Evolutionary conservation across 495 filamentous ascomycete genomes (phyloP), one percentile per base, ranked within the genome.

Genomic region (Penicillium malachiteum): DNA sequence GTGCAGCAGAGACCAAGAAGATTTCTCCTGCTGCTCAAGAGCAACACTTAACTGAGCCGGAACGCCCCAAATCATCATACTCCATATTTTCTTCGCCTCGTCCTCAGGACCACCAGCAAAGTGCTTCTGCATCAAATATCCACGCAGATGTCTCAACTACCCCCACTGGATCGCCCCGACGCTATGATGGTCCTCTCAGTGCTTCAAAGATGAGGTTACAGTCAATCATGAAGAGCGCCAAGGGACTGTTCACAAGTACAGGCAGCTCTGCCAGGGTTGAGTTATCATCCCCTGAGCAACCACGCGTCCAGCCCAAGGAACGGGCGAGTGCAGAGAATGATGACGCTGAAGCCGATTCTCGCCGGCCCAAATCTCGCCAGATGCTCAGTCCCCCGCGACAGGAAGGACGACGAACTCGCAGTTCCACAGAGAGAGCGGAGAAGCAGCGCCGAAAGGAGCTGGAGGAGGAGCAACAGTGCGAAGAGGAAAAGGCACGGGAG

Each of bases 151-250:
- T 71, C 32, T 79, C 85, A 26, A 85, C 84, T 7, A 90, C 87
- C 9, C 87, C 90, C 5, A 75, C 78, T 18, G 88, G 87, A 42
- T 90, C 90, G 11, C 90, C 90, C 16, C 82, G 82, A 52, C 81
- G 80, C 53, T 81, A 86, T 60, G 90, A 92, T 55, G 92, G 87
- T 43, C 89, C 91, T 6, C 68, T 96, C 30, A 96, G 90, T 66
- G 88, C 91, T 45, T 91, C 92, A 14, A 96, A 95, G 73, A 87
- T 84, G 58, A 91, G 89, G 66, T 73, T 96, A 34, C 91, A 91
- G 39, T 94, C 91, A 8, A 90, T 95, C 50, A 77, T 96, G 57
- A 90, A 90, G 67, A 88, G 87, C 35, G 91, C 91, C 12, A 91
- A 88, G 65, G 89, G 86, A 14, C 79, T 95, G 41, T 87, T 96